Percentiles rank a stretch among this genome's conserved stretches.
Evolutionary conservation across 2,329 filamentous ascomycete species (phyloP).

Genomic region (Seiridium unicorne): DNA sequence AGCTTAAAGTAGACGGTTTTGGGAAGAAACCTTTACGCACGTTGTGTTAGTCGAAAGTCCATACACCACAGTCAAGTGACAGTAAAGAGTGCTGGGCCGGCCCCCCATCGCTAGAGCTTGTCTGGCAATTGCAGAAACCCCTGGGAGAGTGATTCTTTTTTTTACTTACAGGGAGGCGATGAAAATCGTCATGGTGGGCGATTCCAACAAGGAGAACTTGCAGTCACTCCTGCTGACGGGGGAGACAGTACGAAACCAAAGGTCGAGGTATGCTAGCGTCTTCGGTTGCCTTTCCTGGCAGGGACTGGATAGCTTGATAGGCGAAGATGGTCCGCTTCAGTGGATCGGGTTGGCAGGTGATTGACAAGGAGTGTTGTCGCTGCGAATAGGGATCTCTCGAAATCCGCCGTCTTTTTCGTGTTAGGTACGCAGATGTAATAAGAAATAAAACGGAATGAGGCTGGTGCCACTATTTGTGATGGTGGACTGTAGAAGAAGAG

Average conservation of each 20-base stretch:
- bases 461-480: too few relatives aligned
- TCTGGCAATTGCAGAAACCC: not conserved
- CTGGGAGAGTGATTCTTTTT: not conserved
- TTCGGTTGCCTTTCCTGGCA: not conserved
- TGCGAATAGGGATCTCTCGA: too few relatives aligned
- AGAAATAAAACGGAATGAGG: too few relatives aligned
- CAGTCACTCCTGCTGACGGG: not conserved
- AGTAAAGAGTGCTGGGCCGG: too few relatives aligned
- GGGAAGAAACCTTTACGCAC: slow-evolving; percentile 77
- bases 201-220: not conserved
- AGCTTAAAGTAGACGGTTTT: slow-evolving; percentile 88
- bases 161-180: slow-evolving; percentile 2
- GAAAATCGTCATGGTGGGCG: slow-evolving; percentile 1
- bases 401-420: too few relatives aligned
- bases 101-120: not conserved
- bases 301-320: not conserved
- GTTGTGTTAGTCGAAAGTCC: not conserved
- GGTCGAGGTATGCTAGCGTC: too few relatives aligned
- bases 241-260: not conserved
- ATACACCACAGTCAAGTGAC: not conserved
- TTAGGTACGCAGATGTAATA: too few relatives aligned
- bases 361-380: too few relatives aligned
- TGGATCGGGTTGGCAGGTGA: too few relatives aligned
- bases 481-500: not conserved
- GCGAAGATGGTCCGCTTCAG: not conserved